Evolutionary conservation across 805 yeast genomes (phyloP).

Genomic region (Ogataea henricii): DNA sequence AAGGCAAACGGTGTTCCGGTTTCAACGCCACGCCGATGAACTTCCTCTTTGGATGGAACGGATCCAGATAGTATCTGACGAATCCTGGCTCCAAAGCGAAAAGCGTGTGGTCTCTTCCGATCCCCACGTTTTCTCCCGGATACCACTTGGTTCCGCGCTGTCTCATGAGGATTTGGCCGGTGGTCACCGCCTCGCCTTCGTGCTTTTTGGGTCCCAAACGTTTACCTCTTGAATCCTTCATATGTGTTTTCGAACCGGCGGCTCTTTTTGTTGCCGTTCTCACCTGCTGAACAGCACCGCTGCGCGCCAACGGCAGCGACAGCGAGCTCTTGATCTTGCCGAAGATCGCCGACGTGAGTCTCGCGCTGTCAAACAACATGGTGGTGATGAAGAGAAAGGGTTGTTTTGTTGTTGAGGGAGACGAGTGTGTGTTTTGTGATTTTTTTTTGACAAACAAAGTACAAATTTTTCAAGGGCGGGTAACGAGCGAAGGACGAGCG

Average conservation of each 20-base stretch:
- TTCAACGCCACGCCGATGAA: constrained; percentile 85
- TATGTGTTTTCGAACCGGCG: constrained; percentile 91
- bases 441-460: not conserved
- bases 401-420: not conserved
- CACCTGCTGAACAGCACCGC: constrained; percentile 39
- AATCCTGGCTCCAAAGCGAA: constrained; percentile 91
- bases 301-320: constrained; percentile 11
- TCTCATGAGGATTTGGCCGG: constrained; percentile 87
- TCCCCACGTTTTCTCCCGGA: constrained; percentile 89
- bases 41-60: constrained; percentile 92
- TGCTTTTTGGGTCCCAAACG: constrained; percentile 87
- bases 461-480: not conserved
- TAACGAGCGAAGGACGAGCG: not conserved
- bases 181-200: constrained; percentile 73
- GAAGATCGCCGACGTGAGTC: constrained; percentile 9
- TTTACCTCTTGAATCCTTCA: constrained; percentile 93
- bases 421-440: not conserved
- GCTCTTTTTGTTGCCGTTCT: constrained; percentile 94
- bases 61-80: constrained; percentile 89
- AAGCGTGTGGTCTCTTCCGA: constrained; percentile 93
- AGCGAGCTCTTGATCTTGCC: constrained; percentile 18
- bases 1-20: constrained; percentile 68
- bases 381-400: not conserved
- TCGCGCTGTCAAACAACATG: constrained; percentile 8
- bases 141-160: constrained; percentile 94